Evolutionary conservation across 1,139 yeast species (phyloP).

Genomic region (Kodamaea anthophila): DNA sequence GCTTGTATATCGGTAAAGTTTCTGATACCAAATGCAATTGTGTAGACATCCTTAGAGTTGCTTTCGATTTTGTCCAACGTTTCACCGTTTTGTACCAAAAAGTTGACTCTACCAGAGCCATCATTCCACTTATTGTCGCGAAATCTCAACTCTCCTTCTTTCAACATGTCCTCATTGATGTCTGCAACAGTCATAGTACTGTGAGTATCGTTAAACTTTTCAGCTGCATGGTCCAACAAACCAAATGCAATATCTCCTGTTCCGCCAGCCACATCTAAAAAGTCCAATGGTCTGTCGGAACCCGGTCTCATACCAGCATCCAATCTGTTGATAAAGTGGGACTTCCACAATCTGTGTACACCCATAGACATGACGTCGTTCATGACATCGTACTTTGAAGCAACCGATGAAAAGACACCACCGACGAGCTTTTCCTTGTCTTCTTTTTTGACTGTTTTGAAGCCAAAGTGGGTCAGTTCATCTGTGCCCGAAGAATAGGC

Average conservation of each 20-base stretch:
- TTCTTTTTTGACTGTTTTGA: constrained; percentile 69
- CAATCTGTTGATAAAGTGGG: constrained; percentile 76
- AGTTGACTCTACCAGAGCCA: constrained; percentile 59
- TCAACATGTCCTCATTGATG: constrained; percentile 92
- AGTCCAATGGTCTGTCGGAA: constrained; percentile 66
- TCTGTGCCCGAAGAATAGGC: constrained; percentile 5
- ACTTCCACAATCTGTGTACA: constrained; percentile 91
- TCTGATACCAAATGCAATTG: constrained; percentile 96
- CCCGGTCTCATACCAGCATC: constrained; percentile 96
- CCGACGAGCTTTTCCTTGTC: constrained; percentile 86
- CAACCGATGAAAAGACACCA: constrained; percentile 89
- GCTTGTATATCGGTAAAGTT: constrained; percentile 93
- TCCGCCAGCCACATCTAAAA: constrained; percentile 97
- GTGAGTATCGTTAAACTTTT: constrained; percentile 65
- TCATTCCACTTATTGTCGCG: constrained; percentile 46
- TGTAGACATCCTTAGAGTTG: constrained; percentile 88
- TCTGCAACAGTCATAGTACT: constrained; percentile 90
- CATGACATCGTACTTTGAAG: constrained; percentile 91
- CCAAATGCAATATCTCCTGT: constrained; percentile 98
- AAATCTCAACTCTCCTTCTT: constrained; percentile 80
- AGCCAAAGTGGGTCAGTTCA: constrained; percentile 86
- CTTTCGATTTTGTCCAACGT: constrained; percentile 75
- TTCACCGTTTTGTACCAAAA: constrained; percentile 92
- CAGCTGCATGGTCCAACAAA: constrained; percentile 82
- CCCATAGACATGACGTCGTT: constrained; percentile 98